Conservation (phyloP, 352 stramenopile genomes). For the Plasmopara halstedii region DNA sequence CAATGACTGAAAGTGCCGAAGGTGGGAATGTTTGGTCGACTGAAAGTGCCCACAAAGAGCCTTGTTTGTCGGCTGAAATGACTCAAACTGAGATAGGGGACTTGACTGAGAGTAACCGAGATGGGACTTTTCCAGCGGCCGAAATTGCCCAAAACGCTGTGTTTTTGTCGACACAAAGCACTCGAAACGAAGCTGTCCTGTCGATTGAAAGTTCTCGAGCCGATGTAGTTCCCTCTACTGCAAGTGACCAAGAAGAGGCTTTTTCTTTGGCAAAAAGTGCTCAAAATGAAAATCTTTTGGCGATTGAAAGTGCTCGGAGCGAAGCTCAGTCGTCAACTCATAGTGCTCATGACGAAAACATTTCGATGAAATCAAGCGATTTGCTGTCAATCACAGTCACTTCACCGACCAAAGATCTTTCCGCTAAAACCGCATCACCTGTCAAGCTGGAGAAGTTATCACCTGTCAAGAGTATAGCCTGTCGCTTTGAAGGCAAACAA, state of each 20-base stretch:
- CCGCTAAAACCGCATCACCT: not conserved
- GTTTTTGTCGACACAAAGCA: not conserved
- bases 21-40: not conserved
- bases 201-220: not conserved
- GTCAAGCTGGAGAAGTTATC: conserved; percentile 21
- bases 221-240: not conserved
- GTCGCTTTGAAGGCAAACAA: conserved; percentile 29
- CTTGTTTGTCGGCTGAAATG: not conserved
- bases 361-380: conserved; percentile 1
- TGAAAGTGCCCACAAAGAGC: not conserved
- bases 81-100: too few relatives aligned
- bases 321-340: not conserved
- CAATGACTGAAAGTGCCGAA: not conserved
- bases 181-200: not conserved
- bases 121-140: not conserved
- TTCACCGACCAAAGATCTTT: conserved; percentile 2
- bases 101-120: too few relatives aligned
- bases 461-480: conserved; percentile 30
- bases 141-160: not conserved
- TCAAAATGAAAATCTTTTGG: not conserved
- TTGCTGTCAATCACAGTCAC: conserved; percentile 10
- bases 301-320: not conserved
- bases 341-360: not conserved
- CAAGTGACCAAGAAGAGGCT: not conserved
- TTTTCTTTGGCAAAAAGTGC: not conserved